Conservation (phyloP, 2,329 filamentous ascomycete species). For the Dactylonectria estremocensis region DNA sequence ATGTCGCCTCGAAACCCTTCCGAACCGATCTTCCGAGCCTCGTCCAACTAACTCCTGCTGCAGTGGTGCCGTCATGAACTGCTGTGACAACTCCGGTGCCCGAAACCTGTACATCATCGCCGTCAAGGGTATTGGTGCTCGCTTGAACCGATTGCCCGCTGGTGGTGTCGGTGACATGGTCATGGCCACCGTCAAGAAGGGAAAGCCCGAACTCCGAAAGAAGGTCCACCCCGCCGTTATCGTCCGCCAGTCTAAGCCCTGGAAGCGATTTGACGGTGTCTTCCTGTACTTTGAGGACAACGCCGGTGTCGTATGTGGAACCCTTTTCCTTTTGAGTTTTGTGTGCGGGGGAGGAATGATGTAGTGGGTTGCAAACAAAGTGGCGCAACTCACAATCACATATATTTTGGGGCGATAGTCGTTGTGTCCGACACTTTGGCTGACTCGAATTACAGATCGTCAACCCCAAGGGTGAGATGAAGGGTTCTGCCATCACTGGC, state of each 20-base stretch:
- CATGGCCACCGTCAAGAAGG: slow-evolving; percentile 99
- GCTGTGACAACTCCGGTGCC: slow-evolving; percentile 98
- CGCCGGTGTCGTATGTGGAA: slow-evolving; percentile 90
- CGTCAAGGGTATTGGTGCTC: slow-evolving; percentile 98
- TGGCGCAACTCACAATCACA: background rate
- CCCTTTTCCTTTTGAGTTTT: slow-evolving; percentile 1
- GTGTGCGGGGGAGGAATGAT: background rate
- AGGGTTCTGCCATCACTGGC: slow-evolving; percentile 99
- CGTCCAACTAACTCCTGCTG: slow-evolving; percentile 42
- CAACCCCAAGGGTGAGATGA: slow-evolving; percentile 99
- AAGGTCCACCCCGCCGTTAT: slow-evolving; percentile 99
- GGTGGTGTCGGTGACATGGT: slow-evolving; percentile 99
- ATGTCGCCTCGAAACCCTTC: slow-evolving; percentile 62
- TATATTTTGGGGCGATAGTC: background rate
- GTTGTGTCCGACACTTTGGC: slow-evolving; percentile 37
- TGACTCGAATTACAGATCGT: slow-evolving; percentile 80
- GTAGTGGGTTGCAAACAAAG: background rate
- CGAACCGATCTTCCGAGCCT: slow-evolving; percentile 28
- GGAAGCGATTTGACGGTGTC: slow-evolving; percentile 98
- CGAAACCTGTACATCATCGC: slow-evolving; percentile 99
- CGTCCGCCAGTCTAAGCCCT: slow-evolving; percentile 98
- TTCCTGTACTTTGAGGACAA: slow-evolving; percentile 99
- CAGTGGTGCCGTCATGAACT: slow-evolving; percentile 99
- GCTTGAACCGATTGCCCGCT: slow-evolving; percentile 96
- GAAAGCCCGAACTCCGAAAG: slow-evolving; percentile 99